Percentiles rank a stretch among this genome's conserved stretches.
These are phyloP conservation scores for Stemphylium lycopersici DNA, from an alignment of 2,329 filamentous ascomycete species.

Conservation along the genomic window DNA sequence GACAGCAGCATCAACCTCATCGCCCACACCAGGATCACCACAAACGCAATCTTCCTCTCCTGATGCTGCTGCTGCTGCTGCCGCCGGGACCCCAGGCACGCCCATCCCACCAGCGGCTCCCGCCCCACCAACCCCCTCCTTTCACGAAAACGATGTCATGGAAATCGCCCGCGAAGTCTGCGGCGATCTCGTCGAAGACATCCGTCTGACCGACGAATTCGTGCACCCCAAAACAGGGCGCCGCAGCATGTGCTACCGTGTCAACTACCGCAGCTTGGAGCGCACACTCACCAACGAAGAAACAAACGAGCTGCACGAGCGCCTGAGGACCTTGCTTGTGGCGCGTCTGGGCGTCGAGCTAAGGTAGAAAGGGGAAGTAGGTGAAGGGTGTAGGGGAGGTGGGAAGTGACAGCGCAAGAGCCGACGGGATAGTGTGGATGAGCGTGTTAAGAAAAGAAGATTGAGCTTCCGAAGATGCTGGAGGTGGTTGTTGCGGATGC, in stretches of 20 bases:
- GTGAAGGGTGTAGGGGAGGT: neutral
- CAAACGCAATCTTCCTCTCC: slow-evolving; percentile 6
- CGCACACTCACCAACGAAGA: slow-evolving; percentile 85
- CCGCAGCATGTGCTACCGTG: slow-evolving; percentile 86
- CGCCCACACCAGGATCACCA: slow-evolving; percentile 12
- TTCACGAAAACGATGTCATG: slow-evolving; percentile 98
- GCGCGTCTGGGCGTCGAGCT: slow-evolving; percentile 79
- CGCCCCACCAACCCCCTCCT: slow-evolving; percentile 45
- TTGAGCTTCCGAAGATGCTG: too few relatives aligned
- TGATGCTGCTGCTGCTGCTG: neutral
- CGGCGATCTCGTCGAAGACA: slow-evolving; percentile 87
- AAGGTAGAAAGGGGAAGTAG: slow-evolving; percentile 54
- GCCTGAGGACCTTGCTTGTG: slow-evolving; percentile 69
- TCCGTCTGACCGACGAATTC: slow-evolving; percentile 83
- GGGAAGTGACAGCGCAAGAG: neutral
- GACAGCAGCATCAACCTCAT: slow-evolving; percentile 5
- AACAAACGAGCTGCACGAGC: slow-evolving; percentile 75
- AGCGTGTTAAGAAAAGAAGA: too few relatives aligned
- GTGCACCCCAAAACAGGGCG: slow-evolving; percentile 82
- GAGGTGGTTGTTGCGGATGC: too few relatives aligned
- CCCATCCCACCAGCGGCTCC: slow-evolving; percentile 49
- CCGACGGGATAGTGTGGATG: too few relatives aligned
- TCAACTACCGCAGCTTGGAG: slow-evolving; percentile 93
- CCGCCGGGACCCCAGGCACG: neutral
- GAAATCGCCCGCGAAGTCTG: slow-evolving; percentile 85